phyloP scores from a whole-genome alignment of 768 basidiomycete species.

The Leccinum variicolor region DNA sequence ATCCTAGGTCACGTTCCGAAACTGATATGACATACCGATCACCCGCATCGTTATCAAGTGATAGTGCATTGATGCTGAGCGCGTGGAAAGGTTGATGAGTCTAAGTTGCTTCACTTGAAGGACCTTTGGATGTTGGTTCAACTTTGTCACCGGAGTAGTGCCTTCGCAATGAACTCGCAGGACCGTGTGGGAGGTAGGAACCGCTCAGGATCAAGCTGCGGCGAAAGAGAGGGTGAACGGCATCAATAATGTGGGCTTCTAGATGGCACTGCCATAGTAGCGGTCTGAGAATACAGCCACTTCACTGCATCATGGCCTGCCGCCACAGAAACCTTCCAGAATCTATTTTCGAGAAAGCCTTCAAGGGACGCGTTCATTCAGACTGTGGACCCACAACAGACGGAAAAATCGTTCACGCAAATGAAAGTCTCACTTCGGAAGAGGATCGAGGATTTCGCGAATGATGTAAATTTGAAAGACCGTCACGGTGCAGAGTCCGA shows the following conservation, averaged over 20 bases:
- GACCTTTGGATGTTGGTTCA: not conserved
- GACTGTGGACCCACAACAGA: not conserved
- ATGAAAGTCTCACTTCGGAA: not conserved
- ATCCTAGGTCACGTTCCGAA: not conserved
- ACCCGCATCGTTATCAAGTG: not conserved
- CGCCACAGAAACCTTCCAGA: not conserved
- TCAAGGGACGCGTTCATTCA: not conserved
- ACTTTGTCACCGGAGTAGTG: not conserved
- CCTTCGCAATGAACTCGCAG: not conserved
- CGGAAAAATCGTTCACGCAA: not conserved
- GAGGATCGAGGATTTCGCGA: not conserved
- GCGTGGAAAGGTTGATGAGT: not conserved
- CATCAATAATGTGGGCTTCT: not conserved
- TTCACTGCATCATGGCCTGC: not conserved
- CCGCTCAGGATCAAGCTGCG: not conserved
- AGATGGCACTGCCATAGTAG: not conserved
- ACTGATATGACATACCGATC: not conserved
- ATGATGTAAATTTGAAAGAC: not conserved
- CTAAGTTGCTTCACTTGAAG: not conserved
- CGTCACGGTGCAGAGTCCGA: not conserved
- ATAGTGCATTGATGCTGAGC: not conserved
- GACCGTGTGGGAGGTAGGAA: not conserved
- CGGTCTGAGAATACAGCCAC: not conserved
- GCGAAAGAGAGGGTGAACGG: not conserved
- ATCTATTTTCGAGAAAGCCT: not conserved